These are phyloP conservation scores for Waltiozyma sp. DNA, from an alignment of 1,139 yeast species.

Conservation along the genomic window DNA sequence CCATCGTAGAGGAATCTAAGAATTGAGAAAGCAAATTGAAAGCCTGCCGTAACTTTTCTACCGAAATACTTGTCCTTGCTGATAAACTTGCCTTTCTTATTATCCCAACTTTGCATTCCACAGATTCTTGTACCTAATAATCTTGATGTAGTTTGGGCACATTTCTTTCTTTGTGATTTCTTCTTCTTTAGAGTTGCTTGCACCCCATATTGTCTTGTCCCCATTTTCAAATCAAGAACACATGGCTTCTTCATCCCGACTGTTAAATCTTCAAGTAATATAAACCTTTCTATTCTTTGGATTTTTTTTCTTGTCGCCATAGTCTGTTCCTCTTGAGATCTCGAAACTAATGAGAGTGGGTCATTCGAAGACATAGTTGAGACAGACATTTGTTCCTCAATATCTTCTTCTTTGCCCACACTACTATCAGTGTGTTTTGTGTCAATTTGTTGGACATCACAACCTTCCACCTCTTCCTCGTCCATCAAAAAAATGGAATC, in stretches of 20 bases:
- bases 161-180: constrained; percentile 71
- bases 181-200: constrained; percentile 71
- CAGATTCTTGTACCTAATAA: constrained; percentile 85
- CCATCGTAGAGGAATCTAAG: constrained; percentile 80
- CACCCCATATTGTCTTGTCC: constrained; percentile 96
- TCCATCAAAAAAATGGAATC: constrained; percentile 18
- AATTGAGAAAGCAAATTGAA: constrained; percentile 63
- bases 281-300: constrained; percentile 64
- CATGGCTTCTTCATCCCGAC: constrained; percentile 76
- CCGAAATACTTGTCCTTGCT: constrained; percentile 90
- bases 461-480: constrained; percentile 15
- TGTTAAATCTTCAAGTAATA: constrained; percentile 85
- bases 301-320: constrained; percentile 23
- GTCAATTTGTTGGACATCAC: too few relatives aligned
- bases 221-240: constrained; percentile 94
- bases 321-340: neutral
- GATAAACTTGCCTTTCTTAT: constrained; percentile 34
- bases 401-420: constrained; percentile 2
- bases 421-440: too few relatives aligned
- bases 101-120: constrained; percentile 85
- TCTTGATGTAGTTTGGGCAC: constrained; percentile 71
- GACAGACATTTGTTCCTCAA: constrained; percentile 9
- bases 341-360: neutral
- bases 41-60: constrained; percentile 61
- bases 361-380: constrained; percentile 6